Evolutionary conservation across 139 green algal species (phyloP).

Genomic region (Tetradesmus lagerheimii): DNA sequence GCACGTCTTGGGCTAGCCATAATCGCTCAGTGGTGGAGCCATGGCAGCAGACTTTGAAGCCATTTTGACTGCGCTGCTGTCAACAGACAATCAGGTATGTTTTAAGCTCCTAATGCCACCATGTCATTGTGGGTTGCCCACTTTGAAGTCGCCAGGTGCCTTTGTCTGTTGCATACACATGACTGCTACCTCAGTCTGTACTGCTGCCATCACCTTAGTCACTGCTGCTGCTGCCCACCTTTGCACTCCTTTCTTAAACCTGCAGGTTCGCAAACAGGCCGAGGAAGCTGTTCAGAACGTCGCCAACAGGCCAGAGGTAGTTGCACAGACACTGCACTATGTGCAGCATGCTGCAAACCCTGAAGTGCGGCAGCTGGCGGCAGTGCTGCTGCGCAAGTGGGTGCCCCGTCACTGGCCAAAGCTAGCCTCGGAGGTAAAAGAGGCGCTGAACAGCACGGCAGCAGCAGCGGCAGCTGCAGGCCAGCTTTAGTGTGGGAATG

Average conservation of each 20-base stretch:
- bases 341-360: conserved; percentile 46
- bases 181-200: not conserved
- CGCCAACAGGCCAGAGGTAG: conserved; percentile 53
- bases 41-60: conserved; percentile 50
- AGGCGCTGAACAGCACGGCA: not conserved
- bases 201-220: not conserved
- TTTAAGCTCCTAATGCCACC: no score
- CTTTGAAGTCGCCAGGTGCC: not conserved
- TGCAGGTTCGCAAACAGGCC: conserved; percentile 56
- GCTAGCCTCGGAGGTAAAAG: conserved; percentile 46
- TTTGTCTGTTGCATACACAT: not conserved
- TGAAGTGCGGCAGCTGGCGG: conserved; percentile 74
- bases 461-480: not conserved
- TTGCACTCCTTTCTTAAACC: not conserved
- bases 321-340: conserved; percentile 67
- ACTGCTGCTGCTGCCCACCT: not conserved
- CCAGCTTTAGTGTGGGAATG: not conserved
- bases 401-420: conserved; percentile 69
- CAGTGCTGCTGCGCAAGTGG: conserved; percentile 78
- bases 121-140: not conserved
- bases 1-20: not conserved
- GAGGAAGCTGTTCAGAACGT: conserved; percentile 60
- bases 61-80: conserved; percentile 53
- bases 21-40: not conserved
- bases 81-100: conserved; percentile 52